phyloP scores from a whole-genome alignment of 257 asterid genomes.

The Solanum medicagineum region DNA sequence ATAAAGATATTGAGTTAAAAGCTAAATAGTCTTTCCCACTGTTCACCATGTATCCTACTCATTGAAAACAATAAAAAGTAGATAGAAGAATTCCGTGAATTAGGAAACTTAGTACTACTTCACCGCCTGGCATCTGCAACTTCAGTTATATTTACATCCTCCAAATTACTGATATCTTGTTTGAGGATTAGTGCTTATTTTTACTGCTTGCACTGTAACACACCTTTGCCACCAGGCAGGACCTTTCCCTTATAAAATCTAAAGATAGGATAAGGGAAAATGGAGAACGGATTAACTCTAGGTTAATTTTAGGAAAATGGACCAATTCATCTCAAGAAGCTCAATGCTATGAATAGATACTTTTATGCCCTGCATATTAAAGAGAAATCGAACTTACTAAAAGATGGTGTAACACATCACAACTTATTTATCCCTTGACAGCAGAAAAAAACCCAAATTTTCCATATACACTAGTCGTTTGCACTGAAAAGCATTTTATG shows the following conservation, averaged over 20 bases:
- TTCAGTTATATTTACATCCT: neutral
- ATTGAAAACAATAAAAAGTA: neutral
- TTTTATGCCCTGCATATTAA: neutral
- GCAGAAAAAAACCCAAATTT: neutral
- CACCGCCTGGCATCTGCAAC: neutral
- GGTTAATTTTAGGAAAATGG: neutral
- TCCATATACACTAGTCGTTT: neutral
- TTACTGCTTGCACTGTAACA: neutral
- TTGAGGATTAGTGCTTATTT: neutral
- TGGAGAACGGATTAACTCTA: neutral
- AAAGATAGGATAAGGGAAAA: neutral
- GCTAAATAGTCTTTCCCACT: neutral
- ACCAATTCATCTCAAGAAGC: neutral
- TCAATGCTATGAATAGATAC: neutral
- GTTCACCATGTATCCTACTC: neutral
- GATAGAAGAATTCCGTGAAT: neutral
- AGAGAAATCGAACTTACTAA: neutral
- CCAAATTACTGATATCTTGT: neutral
- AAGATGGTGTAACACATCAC: neutral
- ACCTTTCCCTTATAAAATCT: neutral
- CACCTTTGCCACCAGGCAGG: neutral
- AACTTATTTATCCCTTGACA: neutral
- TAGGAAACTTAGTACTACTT: neutral
- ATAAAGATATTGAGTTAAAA: neutral
- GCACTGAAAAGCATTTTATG: neutral